Percentiles rank a stretch among this genome's conserved stretches.
These are phyloP conservation scores for Cryptococcus neoformans DNA, from an alignment of 1,284 basidiomycete species.

Conservation along the genomic window DNA sequence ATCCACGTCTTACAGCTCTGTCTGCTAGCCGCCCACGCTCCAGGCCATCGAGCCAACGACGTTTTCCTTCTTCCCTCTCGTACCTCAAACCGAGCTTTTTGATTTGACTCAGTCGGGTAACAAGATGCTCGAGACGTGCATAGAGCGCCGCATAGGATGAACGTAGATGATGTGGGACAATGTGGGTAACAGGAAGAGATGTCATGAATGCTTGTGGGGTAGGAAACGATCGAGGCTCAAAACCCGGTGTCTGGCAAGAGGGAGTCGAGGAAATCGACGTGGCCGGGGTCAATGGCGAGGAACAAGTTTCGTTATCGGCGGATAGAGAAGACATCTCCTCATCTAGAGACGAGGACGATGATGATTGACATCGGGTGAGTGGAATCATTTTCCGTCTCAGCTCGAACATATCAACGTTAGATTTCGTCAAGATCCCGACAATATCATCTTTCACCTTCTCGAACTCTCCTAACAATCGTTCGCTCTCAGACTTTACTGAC, in stretches of 20 bases:
- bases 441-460: slow-evolving; percentile 30
- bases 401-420: slow-evolving; percentile 14
- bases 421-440: slow-evolving; percentile 19
- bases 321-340: neutral
- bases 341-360: slow-evolving; percentile 15
- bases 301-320: neutral
- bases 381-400: slow-evolving; percentile 3
- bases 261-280: slow-evolving; percentile 32
- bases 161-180: slow-evolving; percentile 30
- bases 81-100: slow-evolving; percentile 36
- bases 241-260: neutral
- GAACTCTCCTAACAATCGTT: slow-evolving; percentile 33
- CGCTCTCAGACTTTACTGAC: slow-evolving; percentile 38
- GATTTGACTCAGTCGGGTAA: slow-evolving; percentile 32
- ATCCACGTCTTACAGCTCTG: slow-evolving; percentile 38
- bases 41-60: slow-evolving; percentile 42
- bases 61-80: slow-evolving; percentile 46
- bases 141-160: slow-evolving; percentile 33
- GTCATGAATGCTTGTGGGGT: slow-evolving; percentile 34
- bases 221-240: slow-evolving; percentile 12
- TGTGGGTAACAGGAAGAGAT: slow-evolving; percentile 38
- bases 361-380: slow-evolving; percentile 8
- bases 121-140: slow-evolving; percentile 35
- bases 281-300: slow-evolving; percentile 27
- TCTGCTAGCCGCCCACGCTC: slow-evolving; percentile 40